phyloP scores from a whole-genome alignment of 2,329 filamentous ascomycete genomes.

The Sporothrix brasiliensis region DNA sequence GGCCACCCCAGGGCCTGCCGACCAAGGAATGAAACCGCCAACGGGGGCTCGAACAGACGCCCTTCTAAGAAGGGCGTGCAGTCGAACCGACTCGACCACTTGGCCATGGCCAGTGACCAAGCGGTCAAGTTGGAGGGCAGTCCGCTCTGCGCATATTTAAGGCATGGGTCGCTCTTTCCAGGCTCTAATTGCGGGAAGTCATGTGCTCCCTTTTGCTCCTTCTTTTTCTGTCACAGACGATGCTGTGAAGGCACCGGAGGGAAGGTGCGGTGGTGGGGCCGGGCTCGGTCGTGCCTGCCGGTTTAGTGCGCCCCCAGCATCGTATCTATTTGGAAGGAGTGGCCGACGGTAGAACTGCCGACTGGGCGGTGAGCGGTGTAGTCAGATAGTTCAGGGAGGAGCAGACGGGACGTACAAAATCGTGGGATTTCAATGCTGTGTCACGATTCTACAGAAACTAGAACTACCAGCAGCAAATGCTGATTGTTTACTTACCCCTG shows the following conservation, averaged over 20 bases:
- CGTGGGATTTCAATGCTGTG: too few species aligned
- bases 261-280: conserved; percentile 13
- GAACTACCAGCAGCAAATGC: neutral
- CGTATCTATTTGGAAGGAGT: neutral
- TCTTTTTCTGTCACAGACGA: neutral
- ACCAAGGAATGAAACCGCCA: too few species aligned
- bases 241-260: neutral
- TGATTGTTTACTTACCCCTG: conserved; percentile 6
- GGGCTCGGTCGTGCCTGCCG: conserved; percentile 9
- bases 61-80: neutral
- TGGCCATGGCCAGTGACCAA: neutral
- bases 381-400: neutral
- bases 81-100: neutral
- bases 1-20: neutral
- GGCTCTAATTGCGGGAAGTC: neutral
- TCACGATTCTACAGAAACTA: too few species aligned
- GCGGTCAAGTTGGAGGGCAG: neutral
- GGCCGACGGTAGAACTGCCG: neutral
- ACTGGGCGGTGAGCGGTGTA: neutral
- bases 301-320: neutral
- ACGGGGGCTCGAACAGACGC: neutral
- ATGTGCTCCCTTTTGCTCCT: neutral
- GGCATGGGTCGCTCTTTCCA: neutral
- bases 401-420: too few species aligned
- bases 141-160: neutral